Percentiles rank a stretch among this genome's conserved stretches.
Evolutionary conservation across 495 filamentous ascomycete genomes (phyloP).

Genomic region (Poronia punctata): DNA sequence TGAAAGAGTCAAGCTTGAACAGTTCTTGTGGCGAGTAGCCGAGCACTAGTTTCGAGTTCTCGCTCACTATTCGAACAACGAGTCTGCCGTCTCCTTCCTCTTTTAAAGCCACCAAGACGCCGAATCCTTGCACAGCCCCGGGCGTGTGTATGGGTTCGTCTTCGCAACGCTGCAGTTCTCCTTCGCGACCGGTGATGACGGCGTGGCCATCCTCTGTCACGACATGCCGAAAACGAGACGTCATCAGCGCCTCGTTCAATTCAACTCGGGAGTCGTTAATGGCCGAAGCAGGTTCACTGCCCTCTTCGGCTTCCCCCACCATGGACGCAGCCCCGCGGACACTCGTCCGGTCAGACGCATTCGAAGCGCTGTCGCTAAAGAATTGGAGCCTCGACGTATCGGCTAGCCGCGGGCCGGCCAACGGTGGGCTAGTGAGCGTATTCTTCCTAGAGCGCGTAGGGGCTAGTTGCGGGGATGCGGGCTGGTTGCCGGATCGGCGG

Average conservation of each 20-base stretch:
- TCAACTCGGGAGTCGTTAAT: conserved; percentile 16
- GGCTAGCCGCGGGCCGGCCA: conserved; percentile 19
- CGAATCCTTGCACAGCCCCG: conserved; percentile 84
- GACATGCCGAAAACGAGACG: conserved; percentile 73
- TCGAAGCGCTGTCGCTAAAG: conserved; percentile 29
- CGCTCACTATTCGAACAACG: conserved; percentile 71
- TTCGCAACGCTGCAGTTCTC: conserved; percentile 70
- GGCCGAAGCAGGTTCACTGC: conserved; percentile 11
- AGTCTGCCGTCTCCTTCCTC: conserved; percentile 64
- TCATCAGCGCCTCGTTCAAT: conserved; percentile 41
- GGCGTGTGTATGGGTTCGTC: conserved; percentile 93
- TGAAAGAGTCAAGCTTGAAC: conserved; percentile 68
- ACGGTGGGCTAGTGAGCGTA: conserved; percentile 18
- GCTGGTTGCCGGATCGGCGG: conserved; percentile 1
- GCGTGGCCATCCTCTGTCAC: conserved; percentile 76
- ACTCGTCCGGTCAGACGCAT: conserved; percentile 18
- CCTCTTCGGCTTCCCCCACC: neutral
- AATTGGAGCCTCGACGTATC: conserved; percentile 17
- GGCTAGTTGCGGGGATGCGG: conserved; percentile 1
- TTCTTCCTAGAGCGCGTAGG: conserved; percentile 13
- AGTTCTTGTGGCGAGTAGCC: conserved; percentile 74
- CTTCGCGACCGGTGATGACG: conserved; percentile 72
- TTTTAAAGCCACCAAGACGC: conserved; percentile 67
- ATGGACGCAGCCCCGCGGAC: conserved; percentile 1
- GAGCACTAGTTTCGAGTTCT: conserved; percentile 72